Conservation (phyloP, 2,329 filamentous ascomycete species). For the Falciphora oryzae region DNA sequence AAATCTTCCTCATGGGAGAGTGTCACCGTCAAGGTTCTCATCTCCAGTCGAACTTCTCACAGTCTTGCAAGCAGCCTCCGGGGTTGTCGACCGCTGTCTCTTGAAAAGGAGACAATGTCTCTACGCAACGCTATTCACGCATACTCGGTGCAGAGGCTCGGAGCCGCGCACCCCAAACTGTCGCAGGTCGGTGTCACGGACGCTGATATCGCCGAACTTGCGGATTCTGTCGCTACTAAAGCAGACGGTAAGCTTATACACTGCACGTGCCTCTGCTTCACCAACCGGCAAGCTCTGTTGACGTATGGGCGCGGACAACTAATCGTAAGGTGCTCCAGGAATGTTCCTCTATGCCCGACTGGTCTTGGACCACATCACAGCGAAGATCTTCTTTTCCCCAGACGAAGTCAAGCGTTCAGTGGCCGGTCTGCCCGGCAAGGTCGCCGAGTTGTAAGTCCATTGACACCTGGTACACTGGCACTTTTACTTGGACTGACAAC, state of each 20-base stretch:
- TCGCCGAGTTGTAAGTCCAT: slow-evolving; percentile 1
- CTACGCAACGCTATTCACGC: slow-evolving; percentile 17
- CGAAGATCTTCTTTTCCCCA: slow-evolving; percentile 24
- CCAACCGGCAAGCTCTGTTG: too few relatives aligned
- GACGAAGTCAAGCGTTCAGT: slow-evolving; percentile 18
- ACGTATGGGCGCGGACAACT: too few relatives aligned
- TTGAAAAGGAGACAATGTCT: slow-evolving; percentile 20
- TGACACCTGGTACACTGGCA: too few relatives aligned
- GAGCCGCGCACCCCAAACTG: slow-evolving; percentile 17
- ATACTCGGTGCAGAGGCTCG: slow-evolving; percentile 20
- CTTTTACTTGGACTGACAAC: too few relatives aligned
- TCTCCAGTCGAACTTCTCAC: slow-evolving; percentile 21
- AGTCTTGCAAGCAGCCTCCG: slow-evolving; percentile 15
- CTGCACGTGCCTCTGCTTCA: too few relatives aligned
- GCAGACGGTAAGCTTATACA: slow-evolving; percentile 22
- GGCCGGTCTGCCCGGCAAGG: not conserved
- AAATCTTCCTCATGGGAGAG: not conserved
- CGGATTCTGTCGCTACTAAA: slow-evolving; percentile 17
- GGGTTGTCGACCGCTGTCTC: slow-evolving; percentile 19
- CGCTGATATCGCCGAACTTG: slow-evolving; percentile 16
- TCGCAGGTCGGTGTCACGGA: slow-evolving; percentile 15
- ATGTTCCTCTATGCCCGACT: slow-evolving; percentile 33
- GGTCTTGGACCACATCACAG: slow-evolving; percentile 27
- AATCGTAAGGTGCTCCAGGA: slow-evolving; percentile 21
- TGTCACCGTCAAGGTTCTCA: slow-evolving; percentile 21